phyloP scores from a whole-genome alignment of 306 rosid species.

The Lotus japonicus region DNA sequence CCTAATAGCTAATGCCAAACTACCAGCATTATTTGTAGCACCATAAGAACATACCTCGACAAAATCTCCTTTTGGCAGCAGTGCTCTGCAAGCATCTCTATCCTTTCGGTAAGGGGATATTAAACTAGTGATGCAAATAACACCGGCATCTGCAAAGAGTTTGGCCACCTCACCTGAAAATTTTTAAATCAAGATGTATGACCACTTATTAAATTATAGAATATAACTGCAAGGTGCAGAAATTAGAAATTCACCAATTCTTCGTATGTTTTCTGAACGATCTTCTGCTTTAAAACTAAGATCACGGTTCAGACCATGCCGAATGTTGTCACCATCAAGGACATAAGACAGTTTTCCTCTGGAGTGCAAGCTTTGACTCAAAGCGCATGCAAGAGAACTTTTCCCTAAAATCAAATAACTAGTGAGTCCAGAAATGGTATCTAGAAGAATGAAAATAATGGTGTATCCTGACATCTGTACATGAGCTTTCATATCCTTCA shows the following conservation, averaged over 20 bases:
- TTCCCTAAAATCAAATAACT: constrained; percentile 53
- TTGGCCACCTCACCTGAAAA: constrained; percentile 89
- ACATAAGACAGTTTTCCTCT: constrained; percentile 74
- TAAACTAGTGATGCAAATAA: constrained; percentile 86
- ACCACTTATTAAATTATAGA: not conserved
- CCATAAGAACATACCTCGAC: constrained; percentile 55
- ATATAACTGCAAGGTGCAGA: not conserved
- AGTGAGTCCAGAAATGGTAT: not conserved
- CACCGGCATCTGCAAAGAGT: constrained; percentile 95
- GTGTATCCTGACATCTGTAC: not conserved
- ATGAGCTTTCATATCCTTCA: constrained; percentile 8
- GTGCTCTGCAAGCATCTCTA: constrained; percentile 84
- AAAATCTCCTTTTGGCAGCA: constrained; percentile 78
- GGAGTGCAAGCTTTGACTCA: constrained; percentile 69
- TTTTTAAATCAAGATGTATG: constrained; percentile 17
- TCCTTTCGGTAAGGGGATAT: constrained; percentile 89
- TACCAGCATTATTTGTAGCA: not conserved
- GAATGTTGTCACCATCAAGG: constrained; percentile 95
- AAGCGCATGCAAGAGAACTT: constrained; percentile 92
- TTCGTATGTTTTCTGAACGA: constrained; percentile 87
- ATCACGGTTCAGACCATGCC: constrained; percentile 90
- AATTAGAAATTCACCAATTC: constrained; percentile 59
- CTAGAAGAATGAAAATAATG: constrained; percentile 3
- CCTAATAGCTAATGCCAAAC: constrained; percentile 3
- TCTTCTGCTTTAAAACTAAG: constrained; percentile 85